Conservation (phyloP, 1,284 basidiomycete genomes). For the Stygiomarasmius scandens region DNA sequence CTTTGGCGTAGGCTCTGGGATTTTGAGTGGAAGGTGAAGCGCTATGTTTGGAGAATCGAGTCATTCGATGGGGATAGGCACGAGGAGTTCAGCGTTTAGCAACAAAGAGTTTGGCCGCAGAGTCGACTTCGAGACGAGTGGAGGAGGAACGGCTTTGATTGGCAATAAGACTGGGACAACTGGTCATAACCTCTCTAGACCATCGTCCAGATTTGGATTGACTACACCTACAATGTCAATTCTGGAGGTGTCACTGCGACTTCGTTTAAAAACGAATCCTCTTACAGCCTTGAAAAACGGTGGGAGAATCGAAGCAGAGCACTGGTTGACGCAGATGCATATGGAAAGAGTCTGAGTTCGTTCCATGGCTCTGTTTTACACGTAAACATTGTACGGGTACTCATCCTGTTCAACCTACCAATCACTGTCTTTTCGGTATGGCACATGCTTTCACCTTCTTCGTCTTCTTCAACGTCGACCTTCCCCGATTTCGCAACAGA, state of each 20-base stretch:
- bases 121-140: conserved; percentile 29
- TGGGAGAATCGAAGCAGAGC: not conserved
- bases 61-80: conserved; percentile 29
- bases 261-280: conserved; percentile 29
- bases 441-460: conserved; percentile 69
- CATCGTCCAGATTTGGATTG: conserved; percentile 41
- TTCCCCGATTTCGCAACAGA: not conserved
- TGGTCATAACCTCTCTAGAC: conserved; percentile 17
- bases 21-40: conserved; percentile 27
- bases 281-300: not conserved
- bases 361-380: conserved; percentile 79
- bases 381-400: conserved; percentile 89
- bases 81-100: conserved; percentile 57
- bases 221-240: conserved; percentile 15
- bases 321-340: conserved; percentile 53
- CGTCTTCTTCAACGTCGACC: conserved; percentile 32
- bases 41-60: conserved; percentile 24
- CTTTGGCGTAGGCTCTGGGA: conserved; percentile 42
- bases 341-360: conserved; percentile 61
- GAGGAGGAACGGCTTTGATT: conserved; percentile 61
- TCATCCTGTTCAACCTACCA: conserved; percentile 92
- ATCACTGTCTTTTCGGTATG: conserved; percentile 91
- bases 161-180: conserved; percentile 30
- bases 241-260: conserved; percentile 13
- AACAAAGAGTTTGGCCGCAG: conserved; percentile 57